Percentiles rank a stretch among this genome's conserved stretches.
Evolutionary conservation across 805 yeast genomes (phyloP).

Genomic region (Sugiyamaella lignohabitans): DNA sequence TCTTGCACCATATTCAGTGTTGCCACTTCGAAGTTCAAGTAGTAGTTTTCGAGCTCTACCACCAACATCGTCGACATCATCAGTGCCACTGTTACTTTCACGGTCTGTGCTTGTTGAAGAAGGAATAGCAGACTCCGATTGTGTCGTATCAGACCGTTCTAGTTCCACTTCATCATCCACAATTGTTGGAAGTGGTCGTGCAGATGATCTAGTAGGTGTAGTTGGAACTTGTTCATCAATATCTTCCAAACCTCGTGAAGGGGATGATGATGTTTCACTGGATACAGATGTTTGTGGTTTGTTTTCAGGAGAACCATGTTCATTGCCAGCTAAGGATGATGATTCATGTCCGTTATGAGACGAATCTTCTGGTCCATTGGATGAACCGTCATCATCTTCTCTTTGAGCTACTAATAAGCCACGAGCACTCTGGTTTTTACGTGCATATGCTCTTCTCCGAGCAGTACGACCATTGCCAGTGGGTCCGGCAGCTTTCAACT

Average conservation of each 20-base stretch:
- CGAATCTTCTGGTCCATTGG: not conserved
- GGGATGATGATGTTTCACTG: conserved; percentile 1
- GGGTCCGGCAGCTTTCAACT: conserved; percentile 80
- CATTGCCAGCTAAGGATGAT: not conserved
- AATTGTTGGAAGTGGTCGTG: not conserved
- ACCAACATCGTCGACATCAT: conserved; percentile 41
- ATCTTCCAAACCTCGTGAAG: conserved; percentile 1
- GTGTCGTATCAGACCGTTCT: not conserved
- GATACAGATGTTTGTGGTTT: not conserved
- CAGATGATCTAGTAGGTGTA: not conserved
- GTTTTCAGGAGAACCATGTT: not conserved
- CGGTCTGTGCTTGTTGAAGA: no score
- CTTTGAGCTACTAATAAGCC: conserved; percentile 13
- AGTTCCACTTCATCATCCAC: conserved; percentile 1
- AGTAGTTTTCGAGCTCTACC: conserved; percentile 58
- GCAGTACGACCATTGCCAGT: conserved; percentile 72
- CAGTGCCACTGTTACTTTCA: no score
- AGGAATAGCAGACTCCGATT: conserved; percentile 2
- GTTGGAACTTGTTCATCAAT: conserved; percentile 1
- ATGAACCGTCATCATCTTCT: not conserved
- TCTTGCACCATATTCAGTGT: conserved; percentile 10
- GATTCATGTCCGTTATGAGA: not conserved
- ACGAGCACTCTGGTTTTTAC: conserved; percentile 46
- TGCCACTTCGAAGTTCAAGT: conserved; percentile 48
- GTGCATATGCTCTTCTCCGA: conserved; percentile 69